Evolutionary conservation across 2,329 filamentous ascomycete species (phyloP), one percentile per base, ranked within the genome.

Genomic region (Xylariales sp.): DNA sequence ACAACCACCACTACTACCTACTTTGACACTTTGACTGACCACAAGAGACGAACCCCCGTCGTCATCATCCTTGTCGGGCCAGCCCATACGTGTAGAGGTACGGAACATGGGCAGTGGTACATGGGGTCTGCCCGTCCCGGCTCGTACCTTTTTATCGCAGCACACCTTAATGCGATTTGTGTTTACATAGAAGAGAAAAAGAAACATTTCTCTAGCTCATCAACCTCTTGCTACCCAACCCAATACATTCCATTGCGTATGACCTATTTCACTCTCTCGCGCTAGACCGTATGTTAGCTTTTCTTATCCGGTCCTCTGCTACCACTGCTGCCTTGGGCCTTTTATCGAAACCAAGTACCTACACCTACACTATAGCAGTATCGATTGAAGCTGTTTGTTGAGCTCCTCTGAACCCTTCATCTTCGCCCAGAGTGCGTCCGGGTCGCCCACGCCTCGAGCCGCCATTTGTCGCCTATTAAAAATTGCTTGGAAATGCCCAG

Each of bases 401-500:
- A 55, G 53, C 57, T 52, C 45, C 14, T 50, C 36, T 23, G n/a
- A 10, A 23, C 39, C 16, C 16, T 45, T 56, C 64, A 12, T 28
- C 39, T n/a, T 43, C 28, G 32, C 41, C 23, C 34, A 45, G n/a
- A 45, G 28, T 55, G 45, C 28, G 32, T n/a, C 23, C 16, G 46
- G 30, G 23, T 46, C 57, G 46, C 18, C 46, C 9, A 43, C 56
- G 55, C 60, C 41, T 52, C 50, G 53, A 50, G 45, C 52, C 32
- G 39, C 48, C 8, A 6, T 49, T 52, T 54, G 5, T 53, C 46
- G 49, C 48, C 50, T 43, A 46, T 46, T 34, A 46, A 49, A 49
- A 32, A n/a, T 49, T 60, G 54, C 67, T 72, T 61, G 72, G 75
- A 76, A 64, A 78, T 78, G 77, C 75, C 69, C 73, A 78, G 76